phyloP scores from a whole-genome alignment of 1,284 basidiomycete species.

The Rhizoctonia solani region DNA sequence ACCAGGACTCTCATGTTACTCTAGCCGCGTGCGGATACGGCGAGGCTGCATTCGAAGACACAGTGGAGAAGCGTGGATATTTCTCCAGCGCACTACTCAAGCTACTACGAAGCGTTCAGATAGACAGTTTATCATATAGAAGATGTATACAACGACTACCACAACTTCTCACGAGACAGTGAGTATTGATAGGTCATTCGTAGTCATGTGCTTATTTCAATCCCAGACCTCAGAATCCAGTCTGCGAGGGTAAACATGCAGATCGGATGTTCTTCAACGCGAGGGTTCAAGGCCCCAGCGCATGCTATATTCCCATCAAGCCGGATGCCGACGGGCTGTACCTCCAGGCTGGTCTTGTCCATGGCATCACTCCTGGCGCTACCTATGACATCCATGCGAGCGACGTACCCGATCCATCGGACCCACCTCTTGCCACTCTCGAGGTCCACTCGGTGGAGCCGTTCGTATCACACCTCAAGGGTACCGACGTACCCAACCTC shows the following conservation, averaged over 20 bases:
- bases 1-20: not conserved
- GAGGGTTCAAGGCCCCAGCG: not conserved
- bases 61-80: not conserved
- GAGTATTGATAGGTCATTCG: not conserved
- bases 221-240: not conserved
- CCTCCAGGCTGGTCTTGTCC: not conserved
- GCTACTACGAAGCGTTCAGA: not conserved
- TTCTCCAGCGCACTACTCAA: not conserved
- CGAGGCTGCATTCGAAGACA: not conserved
- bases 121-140: not conserved
- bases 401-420: not conserved
- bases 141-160: not conserved
- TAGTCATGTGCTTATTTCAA: not conserved
- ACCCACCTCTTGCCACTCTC: not conserved
- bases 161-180: not conserved
- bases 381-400: not conserved
- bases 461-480: not conserved
- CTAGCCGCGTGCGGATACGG: not conserved
- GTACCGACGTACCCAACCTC: not conserved
- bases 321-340: not conserved
- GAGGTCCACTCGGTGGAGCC: not conserved
- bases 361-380: not conserved
- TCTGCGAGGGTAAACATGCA: not conserved
- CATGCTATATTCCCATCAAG: not conserved
- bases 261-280: slow-evolving; percentile 1